Evolutionary conservation across 345 rosid species (phyloP), one percentile per base, ranked within the genome.

Genomic region (Eutrema heterophyllum): DNA sequence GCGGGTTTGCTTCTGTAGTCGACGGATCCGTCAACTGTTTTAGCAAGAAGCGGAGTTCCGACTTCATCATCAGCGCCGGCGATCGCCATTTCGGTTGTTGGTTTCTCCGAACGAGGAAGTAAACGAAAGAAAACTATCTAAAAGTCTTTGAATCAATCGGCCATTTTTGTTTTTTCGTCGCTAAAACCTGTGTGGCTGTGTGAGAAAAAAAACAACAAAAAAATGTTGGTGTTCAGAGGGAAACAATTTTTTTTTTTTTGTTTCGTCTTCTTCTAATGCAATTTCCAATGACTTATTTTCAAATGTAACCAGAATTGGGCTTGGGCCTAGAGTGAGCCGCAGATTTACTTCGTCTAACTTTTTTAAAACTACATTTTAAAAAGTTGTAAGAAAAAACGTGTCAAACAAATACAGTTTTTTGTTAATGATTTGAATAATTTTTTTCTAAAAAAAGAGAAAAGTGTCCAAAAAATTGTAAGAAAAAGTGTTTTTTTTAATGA

Each of bases 1-100:
- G 71, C 83, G 0, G 79, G 83, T 12, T 75, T 61, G 38, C 81
- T 82, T 49, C 68, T 65, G 74, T 48, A 76, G 74, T 78, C 85
- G 6, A 73, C 74, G 72, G 49, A 72, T 32, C 77, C 78, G 53
- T 81, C 80, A 5, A 82, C 82, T 1, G 51, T 49, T 30, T 80
- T 76, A 1, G 39, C 2, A 14, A 78, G 78, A 67, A 78, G 60
- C 0, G 78, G 81, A 36, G 70, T 38, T 53, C 70, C 74, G 16
- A 54, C 59, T 52, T 78, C 80, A 36, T 57, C 55, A 33, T 50
- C 72, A 9, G 15, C 49, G 55, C 45, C 53, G 67, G 71, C 24
- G 80, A 50, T 77, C 32, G 80, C 24, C 80, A 77, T 77, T 14
- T 5, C 14, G 0, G 49, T 11, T 29, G 16, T 9, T 56, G 24